Evolutionary conservation across 192 early-diverging fungal genomes (phyloP), one percentile per base, ranked within the genome.

Genomic region (Phlyctochytrium planicorne): DNA sequence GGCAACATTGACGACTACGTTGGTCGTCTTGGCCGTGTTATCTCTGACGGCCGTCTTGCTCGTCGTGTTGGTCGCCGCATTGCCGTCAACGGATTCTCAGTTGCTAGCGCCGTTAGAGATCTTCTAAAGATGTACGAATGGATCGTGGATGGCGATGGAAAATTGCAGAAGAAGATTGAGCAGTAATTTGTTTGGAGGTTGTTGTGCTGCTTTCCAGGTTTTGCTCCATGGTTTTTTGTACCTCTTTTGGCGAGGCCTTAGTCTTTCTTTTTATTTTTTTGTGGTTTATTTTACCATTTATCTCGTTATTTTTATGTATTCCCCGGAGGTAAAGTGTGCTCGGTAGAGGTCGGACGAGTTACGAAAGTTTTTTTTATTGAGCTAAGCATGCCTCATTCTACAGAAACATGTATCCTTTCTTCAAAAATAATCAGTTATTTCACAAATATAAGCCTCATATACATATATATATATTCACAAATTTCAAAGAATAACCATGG

Each of bases 1-100:
- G 71, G 66, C 16, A 68, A 83, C 70, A 53, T 53, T 12, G 68
- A 78, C n/a, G 77, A 73, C 64, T 83, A 72, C 50, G 79, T 66
- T 31, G 63, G 57, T 1, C 63, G 76, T 34, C 52, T 75, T 12
- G 53, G 53, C 29, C 29, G 35, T 16, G 68, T 70, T 53, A 53
- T 72, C 2, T 16, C 17, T 37, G 55, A 72, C 25, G 73, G 62
- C 16, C 12, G 30, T 27, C 25, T 47, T 24, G 72, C 75, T 30
- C 40, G 74, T 20, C 35, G 30, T 32, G 50, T 55, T 24, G 59
- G 78, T 16, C 62, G 81, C 36, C 29, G 63, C n/a, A 36, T 78
- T 23, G 78, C 75, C 1, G 70, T 80, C 33, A 59, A 47, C 23
- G 31, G 55, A 20, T 83, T 83, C 63, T 56, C 67, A 16, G 64